These are phyloP conservation scores for Arachnomyces sp. DNA, from an alignment of 2,329 filamentous ascomycete genomes.

Conservation along the genomic window DNA sequence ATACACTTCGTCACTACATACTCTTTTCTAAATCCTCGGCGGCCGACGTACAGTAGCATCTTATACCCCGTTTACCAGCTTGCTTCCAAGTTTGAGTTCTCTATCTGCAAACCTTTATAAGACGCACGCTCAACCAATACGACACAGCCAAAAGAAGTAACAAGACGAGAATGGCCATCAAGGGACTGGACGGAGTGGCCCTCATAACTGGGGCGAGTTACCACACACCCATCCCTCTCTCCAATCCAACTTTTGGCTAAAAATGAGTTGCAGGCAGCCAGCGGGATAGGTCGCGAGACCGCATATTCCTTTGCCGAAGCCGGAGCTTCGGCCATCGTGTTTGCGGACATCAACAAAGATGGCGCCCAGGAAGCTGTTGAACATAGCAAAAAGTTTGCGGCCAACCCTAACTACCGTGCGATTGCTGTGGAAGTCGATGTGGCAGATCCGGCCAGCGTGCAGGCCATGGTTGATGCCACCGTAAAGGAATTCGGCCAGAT, in stretches of 20 bases:
- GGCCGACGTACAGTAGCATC: no score
- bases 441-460: conserved; percentile 12
- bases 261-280: conserved; percentile 15
- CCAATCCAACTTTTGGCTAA: conserved; percentile 16
- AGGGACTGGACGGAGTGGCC: no score
- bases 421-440: conserved; percentile 21
- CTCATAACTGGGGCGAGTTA: no score
- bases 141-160: no score
- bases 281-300: conserved; percentile 6
- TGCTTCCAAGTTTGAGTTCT: no score
- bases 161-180: no score
- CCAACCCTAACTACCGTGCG: conserved; percentile 16
- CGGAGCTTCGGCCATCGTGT: conserved; percentile 15
- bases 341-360: conserved; percentile 19
- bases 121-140: no score
- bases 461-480: conserved; percentile 17
- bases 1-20: no score
- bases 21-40: no score
- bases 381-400: conserved; percentile 18
- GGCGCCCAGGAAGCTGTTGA: conserved; percentile 14
- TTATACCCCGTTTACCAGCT: no score
- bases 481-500: conserved; percentile 17
- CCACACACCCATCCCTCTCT: conserved; percentile 17
- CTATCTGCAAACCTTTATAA: no score
- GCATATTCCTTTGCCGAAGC: conserved; percentile 12